Evolutionary conservation across 345 rosid species (phyloP), one percentile per base, ranked within the genome.

Genomic region (Cardamine chenopodiifolia): DNA sequence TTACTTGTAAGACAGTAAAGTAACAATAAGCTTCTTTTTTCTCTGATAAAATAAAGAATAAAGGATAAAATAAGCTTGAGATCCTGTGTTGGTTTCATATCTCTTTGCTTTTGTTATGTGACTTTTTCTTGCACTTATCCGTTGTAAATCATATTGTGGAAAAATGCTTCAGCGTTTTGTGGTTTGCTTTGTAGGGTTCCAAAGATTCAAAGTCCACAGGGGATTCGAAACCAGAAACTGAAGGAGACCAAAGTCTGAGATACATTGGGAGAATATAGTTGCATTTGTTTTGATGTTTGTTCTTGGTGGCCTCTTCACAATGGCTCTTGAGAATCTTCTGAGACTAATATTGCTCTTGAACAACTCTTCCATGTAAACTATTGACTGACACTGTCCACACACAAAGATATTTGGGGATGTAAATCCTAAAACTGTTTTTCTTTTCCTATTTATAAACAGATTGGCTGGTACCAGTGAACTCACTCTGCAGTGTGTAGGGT

Each of bases 251-350:
- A 65, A 71, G 76, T 57, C 53, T 70, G 13, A 71, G 25, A 56
- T 89, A 89, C 82, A 39, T 86, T 5, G 83, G 79, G 28, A 93
- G 90, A 73, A 88, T 90, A 82, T 84, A 6, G 1, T 88, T 9
- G 97, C 94, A 14, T 86, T 93, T 67, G 4, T 88, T 48, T 55
- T 91, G 39, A 86, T 90, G 77, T 90, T 89, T 71, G 42, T 83
- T 28, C 85, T 93, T 28, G 97, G 90, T 62, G 90, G 86, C 10
- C 47, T 84, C 65, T 86, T 90, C 59, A 86, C 89, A 32, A 0
- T 89, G 62, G 92, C 87, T 42, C 96, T 93, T n/a, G 93, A 93
- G 74, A 86, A 83, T 75, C 97, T 93, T 80, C 97, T 93, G 17
- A 72, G 28, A 57, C 54, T 89, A 19, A 75, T 90, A 34, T 65